A percentile compares a stretch with the other conserved stretches of the same genome.
Conservation (phyloP, 352 stramenopile species). For the Phytopythium cucurbitacearum region DNA sequence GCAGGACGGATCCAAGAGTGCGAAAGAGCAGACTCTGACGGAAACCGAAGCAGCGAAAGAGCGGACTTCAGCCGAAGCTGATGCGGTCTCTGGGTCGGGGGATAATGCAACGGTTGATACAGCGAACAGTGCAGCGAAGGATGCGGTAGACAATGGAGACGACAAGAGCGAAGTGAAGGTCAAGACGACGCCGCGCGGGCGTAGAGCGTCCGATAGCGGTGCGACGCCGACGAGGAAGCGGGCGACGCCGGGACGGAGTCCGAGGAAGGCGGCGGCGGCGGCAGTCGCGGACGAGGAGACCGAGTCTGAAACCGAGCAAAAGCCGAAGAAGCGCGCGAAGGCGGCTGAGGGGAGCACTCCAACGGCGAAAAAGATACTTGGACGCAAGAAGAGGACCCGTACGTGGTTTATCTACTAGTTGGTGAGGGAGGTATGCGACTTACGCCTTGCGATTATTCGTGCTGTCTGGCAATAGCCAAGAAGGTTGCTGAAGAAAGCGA, state of each 20-base stretch:
- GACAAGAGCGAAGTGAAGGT: not conserved
- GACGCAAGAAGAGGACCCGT: slow-evolving; percentile 43
- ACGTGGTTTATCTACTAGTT: not conserved
- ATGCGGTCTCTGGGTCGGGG: no score
- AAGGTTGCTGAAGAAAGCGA: slow-evolving; percentile 22
- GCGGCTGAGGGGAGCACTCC: slow-evolving; percentile 4
- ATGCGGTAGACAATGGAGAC: not conserved
- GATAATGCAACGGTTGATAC: no score
- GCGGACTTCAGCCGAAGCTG: no score
- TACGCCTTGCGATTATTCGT: not conserved
- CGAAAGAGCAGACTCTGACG: no score
- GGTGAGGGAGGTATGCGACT: not conserved
- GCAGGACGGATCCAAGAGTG: no score
- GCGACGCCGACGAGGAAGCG: slow-evolving; percentile 5
- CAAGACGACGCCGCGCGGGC: not conserved
- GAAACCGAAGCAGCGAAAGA: no score
- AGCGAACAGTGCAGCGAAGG: not conserved
- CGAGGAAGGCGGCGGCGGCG: slow-evolving; percentile 6
- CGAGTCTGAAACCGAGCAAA: slow-evolving; percentile 48
- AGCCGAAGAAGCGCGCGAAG: slow-evolving; percentile 40
- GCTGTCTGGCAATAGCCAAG: not conserved
- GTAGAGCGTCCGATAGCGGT: not conserved
- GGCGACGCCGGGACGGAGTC: not conserved
- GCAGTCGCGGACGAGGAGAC: slow-evolving; percentile 29
- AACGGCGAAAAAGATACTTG: slow-evolving; percentile 24